Base-by-base conservation (phyloP, 2,329 filamentous ascomycete species). In the Penicillium sp. region DNA sequence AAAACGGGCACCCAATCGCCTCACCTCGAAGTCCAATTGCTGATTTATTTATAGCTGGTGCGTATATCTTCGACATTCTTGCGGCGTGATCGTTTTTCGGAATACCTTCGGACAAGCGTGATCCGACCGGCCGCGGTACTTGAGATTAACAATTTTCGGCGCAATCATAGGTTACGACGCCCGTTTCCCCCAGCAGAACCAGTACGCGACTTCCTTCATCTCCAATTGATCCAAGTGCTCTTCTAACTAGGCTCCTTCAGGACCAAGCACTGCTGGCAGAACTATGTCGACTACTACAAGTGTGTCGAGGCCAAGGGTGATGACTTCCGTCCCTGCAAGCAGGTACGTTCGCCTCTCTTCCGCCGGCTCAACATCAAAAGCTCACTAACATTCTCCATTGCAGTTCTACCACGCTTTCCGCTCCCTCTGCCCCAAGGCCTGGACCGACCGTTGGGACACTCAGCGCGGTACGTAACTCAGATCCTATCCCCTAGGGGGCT, bases 221-320 rank as follows among this genome's bases (percentile, higher is more conserved):
- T 6, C n/a, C 28, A 44, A 5, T 6, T 14, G 10, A 28, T n/a
- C 24, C 37, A n/a, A 8, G 31, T 23, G n/a, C 6, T 8, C 21
- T 19, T 48, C 54, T 65, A 62, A 69, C 55, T 3, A 31, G 13
- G 45, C 28, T 42, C 49, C 53, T 13, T 13, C 52, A 82, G 79
- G 78, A 87, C 92, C 81, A 97, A 97, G 89, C 92, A 99, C 87
- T 99, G 94, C 91, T 99, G 94, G 94, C 95, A 99, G 80, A 99
- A 99, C 87, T 99, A 99, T 82, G 94, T 99, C 83, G 94, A 99
- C 81, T 97, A 99, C 86, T 91, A 99, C 88, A 99, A 99, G 87
- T 99, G 94, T 84, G 92, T 97, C 79, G 83, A 88, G 75, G 93
- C 92, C 81, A 97, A 97, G 87, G 93, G 93, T 79, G 93, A 97